Base-by-base conservation (phyloP, 2,329 filamentous ascomycete species). In the Drechmeria coniospora region DNA sequence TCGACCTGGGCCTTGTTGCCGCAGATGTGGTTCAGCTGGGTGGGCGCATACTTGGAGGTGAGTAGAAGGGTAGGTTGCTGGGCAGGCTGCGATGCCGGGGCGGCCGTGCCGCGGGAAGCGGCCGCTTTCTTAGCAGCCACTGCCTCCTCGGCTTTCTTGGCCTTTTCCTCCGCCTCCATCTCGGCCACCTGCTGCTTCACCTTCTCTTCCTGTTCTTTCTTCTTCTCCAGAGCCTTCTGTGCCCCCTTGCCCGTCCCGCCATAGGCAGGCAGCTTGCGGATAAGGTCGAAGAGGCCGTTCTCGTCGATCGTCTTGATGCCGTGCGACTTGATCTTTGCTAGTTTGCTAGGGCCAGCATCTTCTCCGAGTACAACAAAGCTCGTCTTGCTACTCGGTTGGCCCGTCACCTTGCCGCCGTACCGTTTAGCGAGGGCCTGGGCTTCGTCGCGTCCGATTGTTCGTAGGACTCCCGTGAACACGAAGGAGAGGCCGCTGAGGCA, bases 11-110 rank as follows among this genome's bases (percentile, higher is more conserved):
- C 65, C 52, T 95, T 95, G 56, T 98, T 98, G 37, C 90, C 90
- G 49, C 87, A 95, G 26, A 98, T 93, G 47, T 94, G 86, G 32
- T 58, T 78, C 23, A 92, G 62, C 30, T 78, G 68, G 2, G 79
- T 80, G 3, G 90, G 90, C 0, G 90, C 90, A 53, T 98, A 95
- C 44, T 94, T 95, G 24, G 78, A 80, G 2, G 90, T 98, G 79
- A 90, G 92, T 2, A 98, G 63, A 39, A 81, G 74, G 33, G 71
- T 66, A 29, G 73, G 63, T 21, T 62, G 50, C 29, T 56, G 49
- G n/a, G 55, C 39, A 17, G 63, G 43, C 40, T 69, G 65, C 21
- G 43, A 38, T 6, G 39, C 28, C 14, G 39, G 32, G 5, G 38
- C 32, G 12, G 39, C 24, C 5, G 32, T 33, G 4, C 49, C 47